Conservation (phyloP, 192 early-diverging fungal species). For the Linnemannia zychae region DNA sequence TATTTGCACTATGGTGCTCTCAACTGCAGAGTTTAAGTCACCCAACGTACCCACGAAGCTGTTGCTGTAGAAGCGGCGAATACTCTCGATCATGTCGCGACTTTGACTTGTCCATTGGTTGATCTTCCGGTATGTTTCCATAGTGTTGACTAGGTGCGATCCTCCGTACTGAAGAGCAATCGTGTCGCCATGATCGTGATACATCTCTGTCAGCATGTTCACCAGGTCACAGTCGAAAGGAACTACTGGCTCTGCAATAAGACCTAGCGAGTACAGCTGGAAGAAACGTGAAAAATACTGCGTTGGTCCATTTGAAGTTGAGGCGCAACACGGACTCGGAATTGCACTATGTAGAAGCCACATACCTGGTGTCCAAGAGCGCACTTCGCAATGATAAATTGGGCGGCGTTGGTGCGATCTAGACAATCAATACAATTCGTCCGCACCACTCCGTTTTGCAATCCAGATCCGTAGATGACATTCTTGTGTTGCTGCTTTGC, state of each 20-base stretch:
- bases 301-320: not conserved
- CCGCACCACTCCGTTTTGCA: slow-evolving; percentile 89
- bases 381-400: slow-evolving; percentile 95
- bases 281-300: not conserved
- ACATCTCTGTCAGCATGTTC: slow-evolving; percentile 96
- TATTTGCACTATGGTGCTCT: not conserved
- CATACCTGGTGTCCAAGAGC: slow-evolving; percentile 88
- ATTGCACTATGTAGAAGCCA: not conserved
- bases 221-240: slow-evolving; percentile 95
- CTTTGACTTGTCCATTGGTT: slow-evolving; percentile 95
- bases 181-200: slow-evolving; percentile 97
- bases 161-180: slow-evolving; percentile 97
- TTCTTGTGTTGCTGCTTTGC: slow-evolving; percentile 22
- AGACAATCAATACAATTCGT: slow-evolving; percentile 99
- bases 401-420: slow-evolving; percentile 98
- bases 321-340: no score
- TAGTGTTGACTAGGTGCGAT: slow-evolving; percentile 97
- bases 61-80: slow-evolving; percentile 94
- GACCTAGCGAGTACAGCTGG: slow-evolving; percentile 88
- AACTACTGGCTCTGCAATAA: slow-evolving; percentile 81
- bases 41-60: slow-evolving; percentile 81
- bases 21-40: not conserved
- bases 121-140: slow-evolving; percentile 97
- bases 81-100: slow-evolving; percentile 95
- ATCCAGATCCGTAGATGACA: slow-evolving; percentile 29